These are phyloP conservation scores for Trametes cingulata DNA, from an alignment of 768 basidiomycete genomes.

Conservation along the genomic window DNA sequence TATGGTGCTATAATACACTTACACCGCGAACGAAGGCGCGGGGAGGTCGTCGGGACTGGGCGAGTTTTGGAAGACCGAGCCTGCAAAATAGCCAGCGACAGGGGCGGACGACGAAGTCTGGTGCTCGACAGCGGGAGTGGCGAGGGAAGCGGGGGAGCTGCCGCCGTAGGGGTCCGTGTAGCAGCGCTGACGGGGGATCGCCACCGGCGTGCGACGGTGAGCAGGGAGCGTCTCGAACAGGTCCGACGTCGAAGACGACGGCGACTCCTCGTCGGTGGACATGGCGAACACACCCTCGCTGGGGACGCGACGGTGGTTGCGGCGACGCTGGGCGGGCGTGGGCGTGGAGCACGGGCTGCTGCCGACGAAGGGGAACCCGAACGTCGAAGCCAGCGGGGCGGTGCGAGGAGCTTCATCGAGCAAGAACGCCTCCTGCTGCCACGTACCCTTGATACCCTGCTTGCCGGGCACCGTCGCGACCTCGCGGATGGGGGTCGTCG, in stretches of 20 bases:
- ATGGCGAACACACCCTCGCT: conserved; percentile 77
- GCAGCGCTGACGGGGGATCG: conserved; percentile 18
- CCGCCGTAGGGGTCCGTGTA: conserved; percentile 9
- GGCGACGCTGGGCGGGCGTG: conserved; percentile 39
- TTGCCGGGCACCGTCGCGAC: conserved; percentile 28
- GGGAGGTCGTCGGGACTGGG: conserved; percentile 83
- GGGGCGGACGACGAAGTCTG: conserved; percentile 25
- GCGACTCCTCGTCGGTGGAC: conserved; percentile 70
- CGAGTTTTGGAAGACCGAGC: conserved; percentile 83
- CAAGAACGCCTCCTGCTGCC: conserved; percentile 32
- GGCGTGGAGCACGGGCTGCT: conserved; percentile 36
- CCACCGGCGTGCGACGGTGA: conserved; percentile 11
- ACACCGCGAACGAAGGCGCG: conserved; percentile 57
- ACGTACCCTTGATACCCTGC: conserved; percentile 21
- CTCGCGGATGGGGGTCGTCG: conserved; percentile 57
- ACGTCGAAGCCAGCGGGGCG: conserved; percentile 46
- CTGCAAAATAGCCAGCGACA: conserved; percentile 64
- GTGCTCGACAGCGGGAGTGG: conserved; percentile 11
- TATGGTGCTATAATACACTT: conserved; percentile 34
- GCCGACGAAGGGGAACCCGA: conserved; percentile 43
- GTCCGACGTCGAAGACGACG: conserved; percentile 42
- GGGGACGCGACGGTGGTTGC: conserved; percentile 56
- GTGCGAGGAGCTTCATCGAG: conserved; percentile 46
- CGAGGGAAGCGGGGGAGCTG: neutral
- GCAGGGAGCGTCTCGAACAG: conserved; percentile 22